A percentile compares a stretch with the other conserved stretches of the same genome.
Conservation (phyloP, 148 eudicot species). For the Rhododendron williamsianum region DNA sequence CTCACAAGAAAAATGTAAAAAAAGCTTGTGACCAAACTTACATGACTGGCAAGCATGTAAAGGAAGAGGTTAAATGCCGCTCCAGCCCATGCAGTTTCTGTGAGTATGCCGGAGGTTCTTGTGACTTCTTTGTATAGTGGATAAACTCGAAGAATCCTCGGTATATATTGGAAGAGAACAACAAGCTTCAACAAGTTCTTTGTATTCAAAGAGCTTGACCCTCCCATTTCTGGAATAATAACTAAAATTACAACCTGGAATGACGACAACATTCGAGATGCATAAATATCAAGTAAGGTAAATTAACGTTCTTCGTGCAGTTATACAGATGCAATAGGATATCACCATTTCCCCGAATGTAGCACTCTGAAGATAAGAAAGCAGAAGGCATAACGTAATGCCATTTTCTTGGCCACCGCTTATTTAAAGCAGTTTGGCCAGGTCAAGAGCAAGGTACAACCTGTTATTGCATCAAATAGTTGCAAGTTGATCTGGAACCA, state of each 20-base stretch:
- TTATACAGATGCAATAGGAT: background rate
- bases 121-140: conserved; percentile 86
- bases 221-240: conserved; percentile 50
- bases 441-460: background rate
- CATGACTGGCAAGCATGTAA: conserved; percentile 99
- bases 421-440: background rate
- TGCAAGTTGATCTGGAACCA: background rate
- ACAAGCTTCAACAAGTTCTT: conserved; percentile 74
- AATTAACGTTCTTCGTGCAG: background rate
- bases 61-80: conserved; percentile 89
- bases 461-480: background rate
- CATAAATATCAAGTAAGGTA: conserved; percentile 13
- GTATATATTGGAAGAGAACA: conserved; percentile 75
- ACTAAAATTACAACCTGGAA: conserved; percentile 62
- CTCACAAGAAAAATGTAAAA: background rate
- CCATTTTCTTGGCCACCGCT: background rate
- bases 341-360: background rate
- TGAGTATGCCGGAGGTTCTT: conserved; percentile 80
- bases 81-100: conserved; percentile 98
- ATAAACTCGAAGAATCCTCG: conserved; percentile 67
- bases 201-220: conserved; percentile 60
- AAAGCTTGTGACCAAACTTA: conserved; percentile 31
- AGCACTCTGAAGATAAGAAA: background rate
- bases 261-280: background rate
- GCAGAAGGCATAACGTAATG: background rate